A percentile compares a stretch with the other conserved stretches of the same genome.
Conservation (phyloP, 176 grass and related monocot genomes). For the Cenchrus americanus region DNA sequence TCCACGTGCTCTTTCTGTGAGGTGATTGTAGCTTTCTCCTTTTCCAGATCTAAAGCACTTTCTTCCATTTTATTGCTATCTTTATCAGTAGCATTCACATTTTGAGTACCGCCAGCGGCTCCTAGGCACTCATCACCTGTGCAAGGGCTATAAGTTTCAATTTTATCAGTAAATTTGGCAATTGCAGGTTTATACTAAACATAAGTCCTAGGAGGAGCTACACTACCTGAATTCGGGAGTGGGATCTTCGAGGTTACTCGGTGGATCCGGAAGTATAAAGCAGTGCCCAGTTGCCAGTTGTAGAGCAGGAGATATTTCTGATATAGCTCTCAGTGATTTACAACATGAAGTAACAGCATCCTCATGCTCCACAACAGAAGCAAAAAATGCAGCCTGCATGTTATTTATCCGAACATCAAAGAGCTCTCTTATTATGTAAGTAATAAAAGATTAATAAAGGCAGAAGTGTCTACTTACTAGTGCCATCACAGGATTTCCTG, state of each 20-base stretch:
- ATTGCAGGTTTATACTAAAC: neutral
- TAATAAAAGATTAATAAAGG: neutral
- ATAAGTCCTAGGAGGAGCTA: neutral
- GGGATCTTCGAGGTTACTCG: conserved; percentile 45
- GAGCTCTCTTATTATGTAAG: neutral
- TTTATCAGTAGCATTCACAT: conserved; percentile 32
- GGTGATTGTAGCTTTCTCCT: conserved; percentile 30
- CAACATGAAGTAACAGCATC: conserved; percentile 55
- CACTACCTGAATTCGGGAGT: conserved; percentile 47
- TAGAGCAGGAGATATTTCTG: conserved; percentile 60
- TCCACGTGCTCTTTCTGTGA: conserved; percentile 22
- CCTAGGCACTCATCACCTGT: conserved; percentile 34
- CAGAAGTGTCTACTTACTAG: conserved; percentile 44
- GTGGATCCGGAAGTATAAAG: conserved; percentile 77
- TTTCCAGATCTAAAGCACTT: conserved; percentile 20
- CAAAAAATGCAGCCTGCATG: conserved; percentile 69
- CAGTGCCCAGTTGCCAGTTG: conserved; percentile 69
- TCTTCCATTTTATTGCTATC: conserved; percentile 23
- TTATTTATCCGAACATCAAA: conserved; percentile 33
- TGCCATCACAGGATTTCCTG: conserved; percentile 81
- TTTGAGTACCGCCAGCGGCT: conserved; percentile 26
- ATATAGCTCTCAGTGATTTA: conserved; percentile 68
- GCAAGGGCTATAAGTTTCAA: conserved; percentile 46
- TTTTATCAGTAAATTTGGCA: conserved; percentile 25
- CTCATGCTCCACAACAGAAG: conserved; percentile 63